Conservation (phyloP, 2,329 filamentous ascomycete species). For the Zymoseptoria ardabiliae region DNA sequence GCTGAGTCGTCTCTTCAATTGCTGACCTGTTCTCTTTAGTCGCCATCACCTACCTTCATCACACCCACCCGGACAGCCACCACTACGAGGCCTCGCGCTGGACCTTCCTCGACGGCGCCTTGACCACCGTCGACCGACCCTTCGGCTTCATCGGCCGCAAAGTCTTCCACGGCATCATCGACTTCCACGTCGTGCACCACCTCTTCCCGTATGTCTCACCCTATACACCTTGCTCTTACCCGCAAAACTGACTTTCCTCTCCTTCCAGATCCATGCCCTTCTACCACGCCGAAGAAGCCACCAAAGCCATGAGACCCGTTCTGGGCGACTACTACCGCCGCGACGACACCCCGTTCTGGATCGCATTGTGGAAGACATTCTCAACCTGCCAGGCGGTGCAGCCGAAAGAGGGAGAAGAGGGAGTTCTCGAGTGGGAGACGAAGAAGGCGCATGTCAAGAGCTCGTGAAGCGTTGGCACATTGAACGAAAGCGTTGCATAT, state of each 20-base stretch:
- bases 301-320: conserved; percentile 45
- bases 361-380: conserved; percentile 67
- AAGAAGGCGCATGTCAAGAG: not conserved
- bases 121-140: conserved; percentile 57
- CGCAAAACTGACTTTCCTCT: conserved; percentile 1
- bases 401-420: conserved; percentile 53
- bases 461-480: not conserved
- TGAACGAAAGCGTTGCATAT: not conserved
- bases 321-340: conserved; percentile 47
- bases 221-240: conserved; percentile 35
- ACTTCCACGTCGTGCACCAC: conserved; percentile 58
- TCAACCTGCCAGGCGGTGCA: conserved; percentile 92
- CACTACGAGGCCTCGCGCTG: conserved; percentile 54
- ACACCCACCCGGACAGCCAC: conserved; percentile 53
- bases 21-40: conserved; percentile 38
- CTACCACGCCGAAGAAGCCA: conserved; percentile 43
- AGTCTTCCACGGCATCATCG: conserved; percentile 60
- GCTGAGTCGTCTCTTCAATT: not conserved
- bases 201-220: conserved; percentile 27
- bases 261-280: conserved; percentile 43
- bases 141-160: conserved; percentile 59
- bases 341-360: conserved; percentile 52
- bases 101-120: conserved; percentile 56
- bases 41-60: conserved; percentile 68
- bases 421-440: conserved; percentile 5